Evolutionary conservation across 768 basidiomycete species (phyloP), one percentile per base, ranked within the genome.

Genomic region (Pluteus cervinus): DNA sequence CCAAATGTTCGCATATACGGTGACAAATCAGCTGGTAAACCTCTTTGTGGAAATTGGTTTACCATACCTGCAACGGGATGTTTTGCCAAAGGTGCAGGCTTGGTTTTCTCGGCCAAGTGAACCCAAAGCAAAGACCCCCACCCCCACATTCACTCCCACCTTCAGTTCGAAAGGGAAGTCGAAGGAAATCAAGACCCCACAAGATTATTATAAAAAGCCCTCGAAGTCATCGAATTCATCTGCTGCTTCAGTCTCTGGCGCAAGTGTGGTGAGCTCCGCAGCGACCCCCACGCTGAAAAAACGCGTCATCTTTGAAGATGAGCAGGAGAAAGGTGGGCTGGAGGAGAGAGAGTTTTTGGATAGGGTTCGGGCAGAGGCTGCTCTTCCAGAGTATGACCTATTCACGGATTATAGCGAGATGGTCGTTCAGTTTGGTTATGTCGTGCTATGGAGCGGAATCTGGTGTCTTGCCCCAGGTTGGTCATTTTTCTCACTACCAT

Each of bases 331-430:
- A 18, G 69, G 66, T 3, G 72, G 68, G 1, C 63, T 74, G 48
- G 79, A 77, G 44, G 94, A 96, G 55, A 68, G 81, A 29, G 74
- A 73, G 38, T 92, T 91, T 53, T 59, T 99, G 55, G 84, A 88
- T 50, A 63, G 70, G 32, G 82, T 96, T 17, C 68, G 90, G 40
- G 63, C 65, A 34, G 83, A 98, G 62, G 81, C 82, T 5, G 74
- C 76, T 17, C 65, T 93, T 33, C 86, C 92, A 0, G 80, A 80
- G 25, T 92, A 93, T 50, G 74, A 80, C 24, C 65, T 85, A 5
- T 92, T 89, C 50, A 75, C 68, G 36, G 94, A 97, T 61, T 99
- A 94, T 59, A 80, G 79, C 51, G 96, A 99, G 64, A 97, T 99
- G 93, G 87, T 87, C 11, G 84, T 86, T 7, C 90, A 93, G 52